These are phyloP conservation scores for Penicillium macrosclerotiorum DNA, from an alignment of 495 filamentous ascomycete genomes.

Conservation along the genomic window DNA sequence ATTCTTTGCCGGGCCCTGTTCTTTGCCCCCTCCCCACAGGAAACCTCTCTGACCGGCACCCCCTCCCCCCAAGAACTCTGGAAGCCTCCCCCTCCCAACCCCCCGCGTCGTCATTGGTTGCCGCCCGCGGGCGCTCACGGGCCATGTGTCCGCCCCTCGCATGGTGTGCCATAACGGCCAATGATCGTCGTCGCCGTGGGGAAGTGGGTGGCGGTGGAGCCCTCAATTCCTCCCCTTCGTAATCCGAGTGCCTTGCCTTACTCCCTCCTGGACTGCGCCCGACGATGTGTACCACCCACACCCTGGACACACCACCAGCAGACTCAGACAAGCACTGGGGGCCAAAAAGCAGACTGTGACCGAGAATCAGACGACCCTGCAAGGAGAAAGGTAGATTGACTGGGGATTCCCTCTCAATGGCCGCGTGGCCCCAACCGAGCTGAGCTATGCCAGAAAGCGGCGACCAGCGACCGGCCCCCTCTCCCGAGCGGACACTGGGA, in stretches of 20 bases:
- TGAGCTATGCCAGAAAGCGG: too few relatives aligned
- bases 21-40: slow-evolving; percentile 6
- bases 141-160: slow-evolving; percentile 28
- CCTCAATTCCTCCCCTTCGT: not conserved
- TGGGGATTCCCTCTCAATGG: too few relatives aligned
- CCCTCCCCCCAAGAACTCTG: slow-evolving; percentile 9
- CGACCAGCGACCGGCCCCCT: too few relatives aligned
- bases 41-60: slow-evolving; percentile 13
- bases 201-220: slow-evolving; percentile 18
- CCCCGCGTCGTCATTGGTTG: not conserved
- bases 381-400: too few relatives aligned
- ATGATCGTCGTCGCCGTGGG: slow-evolving; percentile 14
- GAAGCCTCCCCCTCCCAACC: not conserved
- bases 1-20: not conserved
- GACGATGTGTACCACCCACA: not conserved
- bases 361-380: too few relatives aligned
- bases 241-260: not conserved
- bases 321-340: not conserved
- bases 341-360: too few relatives aligned
- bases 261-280: not conserved
- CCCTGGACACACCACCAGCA: not conserved
- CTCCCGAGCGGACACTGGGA: too few relatives aligned
- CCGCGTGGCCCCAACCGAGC: too few relatives aligned
- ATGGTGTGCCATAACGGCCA: slow-evolving; percentile 21
- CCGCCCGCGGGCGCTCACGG: slow-evolving; percentile 12